Conservation (phyloP, 2,329 filamentous ascomycete species). For the Sporothrix inflata region DNA sequence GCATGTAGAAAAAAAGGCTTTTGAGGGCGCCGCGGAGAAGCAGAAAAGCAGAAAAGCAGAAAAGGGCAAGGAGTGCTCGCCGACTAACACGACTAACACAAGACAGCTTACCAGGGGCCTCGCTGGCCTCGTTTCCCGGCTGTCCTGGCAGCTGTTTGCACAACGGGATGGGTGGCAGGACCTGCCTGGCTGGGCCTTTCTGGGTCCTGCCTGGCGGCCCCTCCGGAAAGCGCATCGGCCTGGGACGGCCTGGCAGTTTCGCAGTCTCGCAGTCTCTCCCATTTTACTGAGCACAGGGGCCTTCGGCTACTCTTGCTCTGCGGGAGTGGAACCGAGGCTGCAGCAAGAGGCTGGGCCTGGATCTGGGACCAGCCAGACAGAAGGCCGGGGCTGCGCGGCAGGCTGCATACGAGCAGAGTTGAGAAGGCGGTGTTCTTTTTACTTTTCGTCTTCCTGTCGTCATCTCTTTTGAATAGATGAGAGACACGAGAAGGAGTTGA, state of each 20-base stretch:
- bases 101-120: background rate
- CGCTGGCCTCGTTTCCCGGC: background rate
- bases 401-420: background rate
- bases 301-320: slow-evolving; percentile 9
- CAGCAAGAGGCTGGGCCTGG: background rate
- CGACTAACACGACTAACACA: slow-evolving; percentile 15
- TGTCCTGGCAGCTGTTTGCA: background rate
- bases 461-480: background rate
- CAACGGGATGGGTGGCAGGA: slow-evolving; percentile 3
- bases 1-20: background rate
- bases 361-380: background rate
- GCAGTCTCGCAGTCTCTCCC: background rate
- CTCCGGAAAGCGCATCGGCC: background rate
- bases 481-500: background rate
- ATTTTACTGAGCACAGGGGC: slow-evolving; percentile 17
- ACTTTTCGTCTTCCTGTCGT: background rate
- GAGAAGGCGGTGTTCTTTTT: background rate
- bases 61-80: background rate
- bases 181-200: too few species aligned
- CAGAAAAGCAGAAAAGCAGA: background rate
- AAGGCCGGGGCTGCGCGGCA: background rate
- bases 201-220: background rate
- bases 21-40: background rate
- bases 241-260: background rate
- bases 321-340: slow-evolving; percentile 23